Base-by-base conservation (phyloP, 352 stramenopile genomes). In the Globisporangium iwayamae region DNA sequence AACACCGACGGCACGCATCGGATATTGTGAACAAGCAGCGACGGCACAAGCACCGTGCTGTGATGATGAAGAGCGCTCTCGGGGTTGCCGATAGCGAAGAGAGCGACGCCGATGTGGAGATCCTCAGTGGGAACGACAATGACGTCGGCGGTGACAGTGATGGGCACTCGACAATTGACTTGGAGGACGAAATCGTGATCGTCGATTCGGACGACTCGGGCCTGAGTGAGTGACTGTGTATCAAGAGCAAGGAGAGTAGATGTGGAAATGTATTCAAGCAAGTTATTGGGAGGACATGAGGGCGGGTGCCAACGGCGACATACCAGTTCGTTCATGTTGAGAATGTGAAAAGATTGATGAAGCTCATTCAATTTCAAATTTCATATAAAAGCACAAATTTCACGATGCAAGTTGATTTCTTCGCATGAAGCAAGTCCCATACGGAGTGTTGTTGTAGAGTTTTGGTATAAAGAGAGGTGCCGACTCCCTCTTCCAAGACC, bases 371-470 rank as follows among this genome's bases (percentile, higher is more conserved):
- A 13, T 13, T 45, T 45, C n/a, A 52, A 30, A 11, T 52, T 22
- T 22, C 22, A 18, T 25, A 22, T 10, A 25, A 25, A 25, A 25
- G 22, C 8, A 16, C 45, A 51, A 14, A 51, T 20, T 52, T 52
- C 20, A 52, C n/a, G 20, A 14, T 16, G 0, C 20, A 13, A 4
- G 8, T 54, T 30, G 22, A 8, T 54, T 5, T 54, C 22, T 20
- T 38, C 18, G 36, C 11, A 54, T 3, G 22, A 22, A 14, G 14
- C 0, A 20, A n/a, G 48, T 70, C 66, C 76, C 74, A 71, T 72
- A 83, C 76, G 74, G 46, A 85, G 69, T 76, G 5, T 72, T 61
- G 43, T 30, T 2, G 54, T 1, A 38, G 1, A 1, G 1, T 8
- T 1, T 0, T 0, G 58, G 0, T 81, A 85, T 81, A 82, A 2